Evolutionary conservation across 2,329 filamentous ascomycete species (phyloP), one percentile per base, ranked within the genome.

Genomic region (Ophiostoma angusticollis): DNA sequence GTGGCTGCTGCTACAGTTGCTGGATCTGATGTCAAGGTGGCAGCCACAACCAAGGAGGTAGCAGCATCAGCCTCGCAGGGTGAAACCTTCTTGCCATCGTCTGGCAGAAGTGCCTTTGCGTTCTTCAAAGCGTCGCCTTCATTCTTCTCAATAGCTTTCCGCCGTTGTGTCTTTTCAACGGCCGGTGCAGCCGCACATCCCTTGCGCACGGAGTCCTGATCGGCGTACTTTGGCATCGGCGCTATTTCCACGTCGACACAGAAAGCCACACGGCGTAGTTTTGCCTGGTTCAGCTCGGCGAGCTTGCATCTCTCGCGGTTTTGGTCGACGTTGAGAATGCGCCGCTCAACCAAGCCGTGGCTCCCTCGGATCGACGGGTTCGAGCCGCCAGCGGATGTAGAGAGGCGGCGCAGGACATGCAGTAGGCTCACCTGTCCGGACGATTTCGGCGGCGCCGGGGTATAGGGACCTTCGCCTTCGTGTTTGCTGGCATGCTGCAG

Each of bases 171-270:
- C 52, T 71, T 72, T 43, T 69, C 70, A 36, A 59, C 56, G 41
- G 59, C 60, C 41, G 72, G 71, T 31, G 35, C 29, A 4, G 37
- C 62, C 60, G n/a, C 58, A 52, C n/a, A n/a, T n/a, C n/a, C n/a
- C n/a, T n/a, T n/a, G n/a, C n/a, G n/a, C n/a, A 34, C 28, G 6
- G 23, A 58, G 6, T 71, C 70, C 13, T 67, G 67, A 3, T 91
- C 83, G 12, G 65, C 61, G 49, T 93, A 91, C 49, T 75, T 78
- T 18, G 87, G 84, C 53, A 84, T 78, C 1, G 86, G 84, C 3
- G 89, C 89, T 53, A 98, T 93, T 58, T 98, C 91, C 5, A 98
- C 87, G 53, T 98, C 91, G 3, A 98, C 91, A 50, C 84, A 94
- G 54, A 98, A 98, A 0, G 89, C 83, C 0, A 98, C 91, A 38